Conservation (phyloP, 1,139 yeast genomes). For the Suhomyces anneliseae region DNA sequence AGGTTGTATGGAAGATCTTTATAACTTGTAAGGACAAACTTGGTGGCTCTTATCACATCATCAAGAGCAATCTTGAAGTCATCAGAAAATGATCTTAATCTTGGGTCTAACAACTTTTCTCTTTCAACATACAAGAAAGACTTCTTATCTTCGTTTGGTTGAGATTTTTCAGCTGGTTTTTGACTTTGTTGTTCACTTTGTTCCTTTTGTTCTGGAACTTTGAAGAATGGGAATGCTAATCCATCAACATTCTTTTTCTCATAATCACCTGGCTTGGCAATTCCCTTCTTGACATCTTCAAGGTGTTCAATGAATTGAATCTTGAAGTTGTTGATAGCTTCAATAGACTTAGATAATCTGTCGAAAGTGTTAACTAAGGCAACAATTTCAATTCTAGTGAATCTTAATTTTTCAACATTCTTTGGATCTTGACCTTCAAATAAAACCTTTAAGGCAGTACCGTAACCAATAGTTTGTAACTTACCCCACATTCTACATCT, state of each 20-base stretch:
- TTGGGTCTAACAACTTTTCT: slow-evolving; percentile 11
- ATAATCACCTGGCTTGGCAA: slow-evolving; percentile 44
- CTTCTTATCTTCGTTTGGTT: neutral
- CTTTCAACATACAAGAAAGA: slow-evolving; percentile 7
- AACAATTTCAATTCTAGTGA: slow-evolving; percentile 83
- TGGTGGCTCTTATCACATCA: slow-evolving; percentile 62
- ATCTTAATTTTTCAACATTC: slow-evolving; percentile 39
- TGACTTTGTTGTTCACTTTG: neutral
- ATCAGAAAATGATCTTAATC: slow-evolving; percentile 27
- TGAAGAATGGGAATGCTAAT: slow-evolving; percentile 41
- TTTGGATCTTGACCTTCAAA: slow-evolving; percentile 65
- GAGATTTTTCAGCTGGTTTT: neutral
- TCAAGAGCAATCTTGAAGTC: slow-evolving; percentile 55
- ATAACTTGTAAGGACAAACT: slow-evolving; percentile 68
- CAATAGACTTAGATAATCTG: slow-evolving; percentile 81
- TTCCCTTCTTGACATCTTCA: slow-evolving; percentile 41
- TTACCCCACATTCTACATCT: slow-evolving; percentile 98
- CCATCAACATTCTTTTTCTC: slow-evolving; percentile 34
- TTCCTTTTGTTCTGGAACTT: neutral
- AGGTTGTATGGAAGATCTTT: slow-evolving; percentile 65
- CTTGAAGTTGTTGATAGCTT: slow-evolving; percentile 72
- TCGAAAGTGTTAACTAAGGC: slow-evolving; percentile 92
- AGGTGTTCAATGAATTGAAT: slow-evolving; percentile 47
- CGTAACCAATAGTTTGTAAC: slow-evolving; percentile 94
- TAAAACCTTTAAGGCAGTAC: slow-evolving; percentile 87